Percentiles rank a stretch among this genome's conserved stretches.
Conservation (phyloP, 2,329 filamentous ascomycete species). For the Aureobasidium namibiae region DNA sequence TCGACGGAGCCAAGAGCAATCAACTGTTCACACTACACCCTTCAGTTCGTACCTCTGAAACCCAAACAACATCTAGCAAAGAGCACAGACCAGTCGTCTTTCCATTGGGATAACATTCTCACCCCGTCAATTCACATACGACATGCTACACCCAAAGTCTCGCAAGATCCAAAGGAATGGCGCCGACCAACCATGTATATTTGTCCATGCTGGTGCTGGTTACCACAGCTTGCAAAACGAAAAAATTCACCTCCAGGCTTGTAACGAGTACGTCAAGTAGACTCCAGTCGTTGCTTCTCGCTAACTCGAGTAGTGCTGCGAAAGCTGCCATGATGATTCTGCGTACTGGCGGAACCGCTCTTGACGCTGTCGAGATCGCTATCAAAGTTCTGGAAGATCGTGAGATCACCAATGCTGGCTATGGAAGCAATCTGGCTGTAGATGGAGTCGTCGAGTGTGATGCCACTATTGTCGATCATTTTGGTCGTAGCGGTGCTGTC, state of each 20-base stretch:
- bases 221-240: conserved; percentile 89
- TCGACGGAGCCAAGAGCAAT: not conserved
- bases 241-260: conserved; percentile 72
- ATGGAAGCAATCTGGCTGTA: conserved; percentile 87
- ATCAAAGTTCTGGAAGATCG: conserved; percentile 83
- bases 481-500: conserved; percentile 84
- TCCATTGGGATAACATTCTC: not conserved
- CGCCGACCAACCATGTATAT: conserved; percentile 63
- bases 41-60: too few species aligned
- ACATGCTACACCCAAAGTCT: conserved; percentile 32
- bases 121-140: not conserved
- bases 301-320: conserved; percentile 56
- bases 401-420: conserved; percentile 94
- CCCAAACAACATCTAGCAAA: not conserved
- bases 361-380: conserved; percentile 84
- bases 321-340: conserved; percentile 74
- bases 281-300: not conserved
- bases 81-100: too few species aligned
- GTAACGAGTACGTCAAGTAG: conserved; percentile 74
- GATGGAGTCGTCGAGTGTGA: conserved; percentile 91
- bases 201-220: conserved; percentile 90
- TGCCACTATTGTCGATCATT: conserved; percentile 84
- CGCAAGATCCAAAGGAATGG: conserved; percentile 23
- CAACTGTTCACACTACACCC: not conserved
- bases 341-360: conserved; percentile 66